Conservation (phyloP, 1,284 basidiomycete genomes). For the Xerocomus nothofagi region DNA sequence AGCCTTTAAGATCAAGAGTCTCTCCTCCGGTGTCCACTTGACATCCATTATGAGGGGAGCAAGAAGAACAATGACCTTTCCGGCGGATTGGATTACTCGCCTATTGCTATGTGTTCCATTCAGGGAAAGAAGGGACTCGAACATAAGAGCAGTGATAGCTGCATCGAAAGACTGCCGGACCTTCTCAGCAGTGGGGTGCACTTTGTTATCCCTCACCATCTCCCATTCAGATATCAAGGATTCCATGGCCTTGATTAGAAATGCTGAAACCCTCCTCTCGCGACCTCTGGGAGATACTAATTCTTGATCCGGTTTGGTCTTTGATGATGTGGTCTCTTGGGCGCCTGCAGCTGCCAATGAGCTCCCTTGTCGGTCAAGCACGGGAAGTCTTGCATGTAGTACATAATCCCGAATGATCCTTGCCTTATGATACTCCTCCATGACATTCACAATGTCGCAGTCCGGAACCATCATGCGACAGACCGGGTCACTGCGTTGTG, state of each 20-base stretch:
- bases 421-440: conserved; percentile 58
- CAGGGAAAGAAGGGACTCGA: conserved; percentile 63
- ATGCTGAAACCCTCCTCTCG: conserved; percentile 65
- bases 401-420: conserved; percentile 68
- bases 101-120: conserved; percentile 63
- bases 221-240: conserved; percentile 52
- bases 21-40: conserved; percentile 62
- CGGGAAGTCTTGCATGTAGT: conserved; percentile 62
- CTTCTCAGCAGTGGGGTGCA: conserved; percentile 55
- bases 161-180: conserved; percentile 70
- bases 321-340: conserved; percentile 6
- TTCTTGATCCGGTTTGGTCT: conserved; percentile 28
- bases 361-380: conserved; percentile 28
- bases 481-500: conserved; percentile 46
- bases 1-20: conserved; percentile 58
- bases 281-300: conserved; percentile 48
- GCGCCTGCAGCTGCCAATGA: neutral
- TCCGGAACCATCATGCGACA: conserved; percentile 61
- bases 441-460: conserved; percentile 58
- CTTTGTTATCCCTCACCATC: conserved; percentile 31
- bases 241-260: conserved; percentile 62
- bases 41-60: conserved; percentile 42
- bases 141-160: conserved; percentile 61
- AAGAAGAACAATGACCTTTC: conserved; percentile 51
- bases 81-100: conserved; percentile 61